Base-by-base conservation (phyloP, 192 early-diverging fungal species). In the Diversispora eburnea region DNA sequence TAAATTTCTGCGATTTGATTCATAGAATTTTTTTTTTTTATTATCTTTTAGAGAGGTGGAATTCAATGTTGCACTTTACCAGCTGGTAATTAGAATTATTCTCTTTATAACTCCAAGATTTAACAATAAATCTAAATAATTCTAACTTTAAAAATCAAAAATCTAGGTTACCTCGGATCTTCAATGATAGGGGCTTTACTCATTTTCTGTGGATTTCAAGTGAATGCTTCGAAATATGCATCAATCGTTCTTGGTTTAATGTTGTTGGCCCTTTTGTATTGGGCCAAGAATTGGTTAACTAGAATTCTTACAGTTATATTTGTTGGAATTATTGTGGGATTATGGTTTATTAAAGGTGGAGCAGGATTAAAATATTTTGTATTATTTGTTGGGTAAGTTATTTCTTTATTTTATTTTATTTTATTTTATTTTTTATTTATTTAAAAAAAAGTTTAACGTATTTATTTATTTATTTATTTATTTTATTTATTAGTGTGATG, bases 171-270 rank as follows among this genome's bases (percentile, higher is more conserved):
- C 67, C 84, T 99, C 33, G 93, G 93, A 47, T 92, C 89, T 51
- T 90, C 94, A 6, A 83, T 97, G 47, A 87, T 95, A 73, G 97
- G 97, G 15, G 91, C 94, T 6, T 81, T 98, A 47, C 90, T 99
- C 84, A 87, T 99, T 22, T 97, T 96, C 83, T 90, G 90, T 78
- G 94, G 93, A 2, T 99, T 99, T 81, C 90, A 96, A 70, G 81
- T 92, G 6, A 73, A 87, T 45, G 95, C 94, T 7, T 92, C 92
- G 65, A 97, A 97, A 75, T 85, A 93, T 45, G 91, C 91, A 17
- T 85, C 93, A 3, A 90, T 92, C n/a, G 78, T 96, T 52, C 81
- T 99, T 43, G 93, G 92, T n/a, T 76, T 93, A 5, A 88, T 89
- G 61, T 84, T 97, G 82, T 79, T 99, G 4, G 78, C 87, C 41